A percentile compares a stretch with the other conserved stretches of the same genome.
Conservation (phyloP, 2,329 filamentous ascomycete species). For the Pseudocercospora crystallina region DNA sequence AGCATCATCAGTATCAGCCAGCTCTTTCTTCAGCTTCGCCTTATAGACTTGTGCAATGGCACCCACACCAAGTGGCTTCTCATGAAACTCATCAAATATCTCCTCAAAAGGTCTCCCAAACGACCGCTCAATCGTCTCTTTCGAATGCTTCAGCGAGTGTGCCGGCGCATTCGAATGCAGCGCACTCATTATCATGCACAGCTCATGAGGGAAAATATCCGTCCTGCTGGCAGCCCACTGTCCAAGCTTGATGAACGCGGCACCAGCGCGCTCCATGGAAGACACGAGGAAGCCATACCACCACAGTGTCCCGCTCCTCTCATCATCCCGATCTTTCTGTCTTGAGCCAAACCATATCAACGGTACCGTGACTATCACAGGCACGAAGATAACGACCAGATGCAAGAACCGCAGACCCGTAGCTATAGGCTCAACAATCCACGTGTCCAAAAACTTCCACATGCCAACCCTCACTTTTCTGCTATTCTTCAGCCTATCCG, state of each 20-base stretch:
- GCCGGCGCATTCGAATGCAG: constrained; percentile 93
- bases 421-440: constrained; percentile 78
- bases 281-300: constrained; percentile 89
- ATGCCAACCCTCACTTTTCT: constrained; percentile 59
- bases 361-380: constrained; percentile 78
- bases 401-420: constrained; percentile 88
- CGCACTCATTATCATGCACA: constrained; percentile 92
- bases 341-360: constrained; percentile 74
- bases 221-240: constrained; percentile 97
- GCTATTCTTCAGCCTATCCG: constrained; percentile 61
- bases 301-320: constrained; percentile 81
- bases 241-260: constrained; percentile 97
- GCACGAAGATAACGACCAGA: constrained; percentile 83
- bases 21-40: constrained; percentile 79
- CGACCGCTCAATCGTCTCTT: constrained; percentile 73
- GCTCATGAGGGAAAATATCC: constrained; percentile 90
- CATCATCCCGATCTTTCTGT: constrained; percentile 64
- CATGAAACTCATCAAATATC: constrained; percentile 94
- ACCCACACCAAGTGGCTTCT: constrained; percentile 84
- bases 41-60: constrained; percentile 98
- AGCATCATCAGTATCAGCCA: constrained; percentile 63
- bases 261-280: constrained; percentile 88
- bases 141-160: constrained; percentile 79
- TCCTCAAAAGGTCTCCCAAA: constrained; percentile 83
- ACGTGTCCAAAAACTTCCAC: constrained; percentile 67